A percentile compares a stretch with the other conserved stretches of the same genome.
These are phyloP conservation scores for Loxodes magnus DNA, from an alignment of 73 alveolate species.

Conservation along the genomic window DNA sequence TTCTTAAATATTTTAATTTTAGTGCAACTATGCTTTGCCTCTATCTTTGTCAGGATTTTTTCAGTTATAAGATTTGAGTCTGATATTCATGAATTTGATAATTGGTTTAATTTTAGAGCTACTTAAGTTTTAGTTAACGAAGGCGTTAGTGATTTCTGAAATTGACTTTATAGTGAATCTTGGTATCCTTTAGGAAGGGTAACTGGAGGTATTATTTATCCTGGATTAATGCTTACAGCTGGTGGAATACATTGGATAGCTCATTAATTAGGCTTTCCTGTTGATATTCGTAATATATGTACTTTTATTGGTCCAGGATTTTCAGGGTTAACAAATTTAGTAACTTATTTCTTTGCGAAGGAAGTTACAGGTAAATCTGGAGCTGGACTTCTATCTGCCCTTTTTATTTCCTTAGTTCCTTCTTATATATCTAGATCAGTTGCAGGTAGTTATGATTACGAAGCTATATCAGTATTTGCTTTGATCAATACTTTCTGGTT, in stretches of 20 bases:
- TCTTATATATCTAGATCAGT: conserved; percentile 92
- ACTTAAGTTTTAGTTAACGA: conserved; percentile 82
- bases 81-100: conserved; percentile 97
- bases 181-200: conserved; percentile 99
- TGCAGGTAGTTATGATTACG: conserved; percentile 98
- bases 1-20: no score
- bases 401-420: conserved; percentile 94
- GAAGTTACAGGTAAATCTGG: conserved; percentile 95
- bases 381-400: conserved; percentile 95
- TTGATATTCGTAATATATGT: conserved; percentile 95
- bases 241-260: conserved; percentile 78
- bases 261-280: conserved; percentile 83
- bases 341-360: conserved; percentile 92
- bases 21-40: conserved; percentile 68
- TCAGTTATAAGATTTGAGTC: conserved; percentile 93
- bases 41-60: conserved; percentile 86
- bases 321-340: conserved; percentile 88
- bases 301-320: conserved; percentile 97
- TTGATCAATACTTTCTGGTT: conserved; percentile 70
- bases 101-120: conserved; percentile 95
- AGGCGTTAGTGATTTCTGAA: conserved; percentile 95
- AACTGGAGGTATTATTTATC: conserved; percentile 97
- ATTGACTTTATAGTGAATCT: conserved; percentile 96
- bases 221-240: conserved; percentile 96
- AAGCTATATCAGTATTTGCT: conserved; percentile 84